Base-by-base conservation (phyloP, 2,329 filamentous ascomycete genomes). In the Decorospora gaudefroyi region DNA sequence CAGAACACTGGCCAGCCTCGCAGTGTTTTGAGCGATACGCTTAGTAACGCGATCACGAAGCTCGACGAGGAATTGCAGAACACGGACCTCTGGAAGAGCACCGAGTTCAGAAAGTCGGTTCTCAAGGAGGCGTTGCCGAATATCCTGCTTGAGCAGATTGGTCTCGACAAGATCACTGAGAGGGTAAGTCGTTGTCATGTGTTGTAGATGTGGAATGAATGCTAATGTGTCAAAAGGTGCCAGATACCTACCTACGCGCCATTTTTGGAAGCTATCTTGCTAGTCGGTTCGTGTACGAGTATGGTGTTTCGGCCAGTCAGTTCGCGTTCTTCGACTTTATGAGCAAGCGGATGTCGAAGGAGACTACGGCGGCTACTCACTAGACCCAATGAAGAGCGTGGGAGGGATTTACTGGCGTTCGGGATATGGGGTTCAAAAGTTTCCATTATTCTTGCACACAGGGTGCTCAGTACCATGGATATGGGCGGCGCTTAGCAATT, bases 261-360 rank as follows among this genome's bases (percentile, higher is more conserved):
- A 97, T 99, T 69, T 99, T 99, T 67, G 93, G 93, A 59, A 95
- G 88, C 69, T 96, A 92, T 74, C 79, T 99, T 57, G 92, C 93
- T 34, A 95, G 88, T 65, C 87, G 93, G 29, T 99, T 99, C 70
- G 90, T 99, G 27, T 99, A 99, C 72, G 84, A 95, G 70, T 93
- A 92, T 69, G 93, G 93, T 64, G 91, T 90, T 69, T 86, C 83
- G 57, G 91, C 93, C 4, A 93, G 87, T 76, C 92, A 96, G 65
- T 97, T 99, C 76, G 90, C 92, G 26, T 99, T 99, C 79, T 99
- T 95, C 74, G 90, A 95, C 70, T 99, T 97, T 60, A 78, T 78
- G 75, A 77, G 74, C 62, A 70, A 75, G 58, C 67, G 75, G 16
- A 77, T 76, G 70, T 63, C 65, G 9, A 73, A 70, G 54, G 43